phyloP scores from a whole-genome alignment of 2,329 filamentous ascomycete genomes.

The Aureobasidium sp. region DNA sequence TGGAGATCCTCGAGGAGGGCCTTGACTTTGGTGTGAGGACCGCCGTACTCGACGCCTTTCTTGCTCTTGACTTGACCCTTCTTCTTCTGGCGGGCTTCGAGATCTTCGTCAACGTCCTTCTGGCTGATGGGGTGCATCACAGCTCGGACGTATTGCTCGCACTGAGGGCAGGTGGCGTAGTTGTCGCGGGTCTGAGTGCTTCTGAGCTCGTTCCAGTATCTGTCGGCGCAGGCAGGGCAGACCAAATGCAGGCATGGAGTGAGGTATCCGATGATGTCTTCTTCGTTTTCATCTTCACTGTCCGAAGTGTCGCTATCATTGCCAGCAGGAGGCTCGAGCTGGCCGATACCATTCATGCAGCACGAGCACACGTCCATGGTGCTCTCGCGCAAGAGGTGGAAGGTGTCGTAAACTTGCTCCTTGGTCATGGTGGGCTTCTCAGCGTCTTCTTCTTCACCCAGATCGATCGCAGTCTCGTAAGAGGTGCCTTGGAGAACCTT shows the following conservation, averaged over 20 bases:
- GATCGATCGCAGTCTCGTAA: slow-evolving; percentile 76
- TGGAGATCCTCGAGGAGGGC: slow-evolving; percentile 71
- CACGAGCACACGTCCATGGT: slow-evolving; percentile 65
- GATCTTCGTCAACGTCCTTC: slow-evolving; percentile 41
- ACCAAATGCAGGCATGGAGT: slow-evolving; percentile 82
- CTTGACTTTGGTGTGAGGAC: slow-evolving; percentile 86
- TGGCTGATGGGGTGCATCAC: slow-evolving; percentile 63
- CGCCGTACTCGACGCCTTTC: slow-evolving; percentile 61
- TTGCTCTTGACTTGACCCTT: slow-evolving; percentile 40
- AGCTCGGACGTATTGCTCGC: slow-evolving; percentile 56
- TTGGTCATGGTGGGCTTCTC: slow-evolving; percentile 53
- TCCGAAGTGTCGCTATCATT: slow-evolving; percentile 36
- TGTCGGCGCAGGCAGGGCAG: slow-evolving; percentile 64
- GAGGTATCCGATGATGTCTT: slow-evolving; percentile 65
- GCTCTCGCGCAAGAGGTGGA: slow-evolving; percentile 75
- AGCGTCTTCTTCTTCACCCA: slow-evolving; percentile 68
- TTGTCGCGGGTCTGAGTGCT: slow-evolving; percentile 33
- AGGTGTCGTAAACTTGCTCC: slow-evolving; percentile 76
- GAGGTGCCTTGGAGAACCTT: slow-evolving; percentile 62
- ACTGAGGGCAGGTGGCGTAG: slow-evolving; percentile 59
- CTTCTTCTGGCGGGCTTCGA: slow-evolving; percentile 46
- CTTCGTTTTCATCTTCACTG: slow-evolving; percentile 41
- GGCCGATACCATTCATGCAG: slow-evolving; percentile 57
- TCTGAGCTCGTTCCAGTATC: slow-evolving; percentile 50
- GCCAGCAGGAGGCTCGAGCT: slow-evolving; percentile 46